Evolutionary conservation across 129 eudicot genomes (phyloP), one percentile per base, ranked within the genome.

Genomic region (Flaveria sonorensis): DNA sequence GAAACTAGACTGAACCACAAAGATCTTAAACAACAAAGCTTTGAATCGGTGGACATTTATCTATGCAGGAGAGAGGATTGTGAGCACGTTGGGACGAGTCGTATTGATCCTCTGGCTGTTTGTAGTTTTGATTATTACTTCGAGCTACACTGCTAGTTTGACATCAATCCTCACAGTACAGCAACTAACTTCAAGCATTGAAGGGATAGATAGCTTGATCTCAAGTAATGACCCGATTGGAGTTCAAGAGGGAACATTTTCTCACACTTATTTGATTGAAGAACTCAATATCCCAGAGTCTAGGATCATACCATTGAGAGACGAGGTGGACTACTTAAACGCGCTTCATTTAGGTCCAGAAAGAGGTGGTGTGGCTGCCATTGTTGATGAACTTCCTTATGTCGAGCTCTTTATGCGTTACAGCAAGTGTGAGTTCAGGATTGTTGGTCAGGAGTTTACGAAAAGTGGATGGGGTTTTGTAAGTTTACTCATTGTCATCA

Each of bases 401-500:
- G 59, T 87, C 43, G 83, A 90, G 75, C 83, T 90, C 55, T 87
- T 90, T 85, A 71, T 90, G 83, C 72, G 86, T 19, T 83, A 55
- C 74, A 82, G 82, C 61, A 79, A 84, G 42, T 90, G 92, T 48
- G 71, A 53, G 30, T 87, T 87, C 81, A 84, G 81, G 64, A 82
- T 70, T 53, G 92, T 90, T 11, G 92, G 96, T 42, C 92, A 79
- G 66, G 87, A 85, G 79, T 87, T 90, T 43, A 90, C 96, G 1
- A 87, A 83, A 75, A 81, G 89, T n/a, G 96, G 96, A 50, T 90
- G 96, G 96, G 96, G 92, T 59, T 87, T 90, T 56, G 96, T 90
- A 82, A 90, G n/a, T 67, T 32, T 36, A 65, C 48, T 65, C 12
- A n/a, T 15, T 36, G 20, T 5, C 2, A 52, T 2, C 0, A 45